Evolutionary conservation across 2,329 filamentous ascomycete genomes (phyloP).

Genomic region (Fusarium coffeatum): DNA sequence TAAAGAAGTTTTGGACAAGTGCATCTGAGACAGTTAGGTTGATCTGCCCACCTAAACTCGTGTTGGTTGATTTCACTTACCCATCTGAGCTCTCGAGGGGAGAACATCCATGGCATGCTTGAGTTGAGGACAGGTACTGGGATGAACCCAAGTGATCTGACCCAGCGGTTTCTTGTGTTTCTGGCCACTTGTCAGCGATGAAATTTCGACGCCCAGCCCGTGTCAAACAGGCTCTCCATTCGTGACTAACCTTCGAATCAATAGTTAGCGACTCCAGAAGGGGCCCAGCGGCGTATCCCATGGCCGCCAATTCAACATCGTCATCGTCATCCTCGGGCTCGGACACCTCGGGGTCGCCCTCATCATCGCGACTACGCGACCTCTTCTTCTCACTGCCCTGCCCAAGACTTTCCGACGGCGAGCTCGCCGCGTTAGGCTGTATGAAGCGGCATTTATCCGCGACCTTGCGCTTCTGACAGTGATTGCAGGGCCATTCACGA

Average conservation of each 20-base stretch:
- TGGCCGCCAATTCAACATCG: constrained; percentile 47
- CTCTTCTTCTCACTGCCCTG: constrained; percentile 41
- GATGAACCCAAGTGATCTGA: constrained; percentile 36
- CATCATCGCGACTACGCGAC: constrained; percentile 36
- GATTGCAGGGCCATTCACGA: constrained; percentile 54
- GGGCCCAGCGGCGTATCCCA: constrained; percentile 51
- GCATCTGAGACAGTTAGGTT: constrained; percentile 43
- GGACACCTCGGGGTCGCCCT: constrained; percentile 26
- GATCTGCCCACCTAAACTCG: too few relatives aligned
- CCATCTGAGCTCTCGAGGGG: constrained; percentile 50
- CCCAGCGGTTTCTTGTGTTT: constrained; percentile 32
- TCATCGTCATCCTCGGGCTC: constrained; percentile 44
- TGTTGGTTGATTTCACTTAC: constrained; percentile 30
- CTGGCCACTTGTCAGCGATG: neutral
- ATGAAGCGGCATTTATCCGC: constrained; percentile 51
- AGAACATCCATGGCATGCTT: constrained; percentile 48
- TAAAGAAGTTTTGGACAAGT: constrained; percentile 53
- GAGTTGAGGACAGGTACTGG: constrained; percentile 46
- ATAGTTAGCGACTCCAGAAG: constrained; percentile 46
- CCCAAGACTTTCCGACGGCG: constrained; percentile 31
- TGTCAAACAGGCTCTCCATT: neutral
- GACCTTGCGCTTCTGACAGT: constrained; percentile 54
- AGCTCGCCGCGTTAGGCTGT: constrained; percentile 36
- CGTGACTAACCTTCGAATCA: constrained; percentile 39
- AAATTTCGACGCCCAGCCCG: too few relatives aligned